Conservation (phyloP, 305 asterid genomes). For the Fraxinus baroniana region DNA sequence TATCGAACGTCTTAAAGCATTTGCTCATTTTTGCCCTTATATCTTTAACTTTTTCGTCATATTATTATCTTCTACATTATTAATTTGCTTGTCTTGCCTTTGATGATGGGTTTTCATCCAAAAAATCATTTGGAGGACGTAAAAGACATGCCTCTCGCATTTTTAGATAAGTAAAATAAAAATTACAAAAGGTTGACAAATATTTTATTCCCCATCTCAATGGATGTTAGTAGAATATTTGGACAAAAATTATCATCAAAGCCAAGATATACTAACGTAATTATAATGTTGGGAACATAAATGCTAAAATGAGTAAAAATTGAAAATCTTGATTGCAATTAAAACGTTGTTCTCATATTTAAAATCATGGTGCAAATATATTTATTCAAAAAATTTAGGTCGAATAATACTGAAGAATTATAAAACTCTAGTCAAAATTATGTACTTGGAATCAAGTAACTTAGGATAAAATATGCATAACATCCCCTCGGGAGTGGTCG, state of each 20-base stretch:
- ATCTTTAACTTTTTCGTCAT: not conserved
- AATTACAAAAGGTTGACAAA: not conserved
- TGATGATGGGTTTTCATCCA: not conserved
- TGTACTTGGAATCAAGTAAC: not conserved
- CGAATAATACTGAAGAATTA: not conserved
- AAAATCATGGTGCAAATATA: not conserved
- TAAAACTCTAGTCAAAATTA: not conserved
- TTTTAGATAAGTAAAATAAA: not conserved
- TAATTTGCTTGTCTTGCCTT: not conserved
- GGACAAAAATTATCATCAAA: not conserved
- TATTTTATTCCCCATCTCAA: not conserved
- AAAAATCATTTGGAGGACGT: not conserved
- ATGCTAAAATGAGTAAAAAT: not conserved
- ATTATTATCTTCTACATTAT: too few species aligned
- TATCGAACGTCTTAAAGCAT: not conserved
- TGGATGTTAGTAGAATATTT: not conserved
- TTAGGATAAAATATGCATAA: not conserved
- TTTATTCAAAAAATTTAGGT: not conserved
- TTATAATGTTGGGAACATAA: not conserved
- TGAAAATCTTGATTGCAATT: not conserved
- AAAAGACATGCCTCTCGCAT: not conserved
- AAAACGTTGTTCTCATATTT: not conserved
- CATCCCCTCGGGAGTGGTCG: not conserved
- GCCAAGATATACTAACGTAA: not conserved
- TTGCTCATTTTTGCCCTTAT: not conserved